Evolutionary conservation across 495 filamentous ascomycete genomes (phyloP).

Genomic region (Podospora comata): DNA sequence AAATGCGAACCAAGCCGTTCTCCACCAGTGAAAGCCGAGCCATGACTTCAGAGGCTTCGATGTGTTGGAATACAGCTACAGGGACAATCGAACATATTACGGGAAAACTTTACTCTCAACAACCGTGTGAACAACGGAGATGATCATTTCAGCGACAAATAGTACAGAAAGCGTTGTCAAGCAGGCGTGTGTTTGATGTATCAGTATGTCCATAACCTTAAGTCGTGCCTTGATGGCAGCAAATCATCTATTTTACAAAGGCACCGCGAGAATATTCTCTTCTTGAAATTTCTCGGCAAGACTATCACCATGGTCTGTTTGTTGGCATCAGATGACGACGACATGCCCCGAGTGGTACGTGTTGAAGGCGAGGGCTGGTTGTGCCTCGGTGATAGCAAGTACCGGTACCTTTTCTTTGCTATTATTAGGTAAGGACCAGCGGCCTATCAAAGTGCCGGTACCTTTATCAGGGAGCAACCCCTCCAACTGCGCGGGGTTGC

Average conservation of each 20-base stretch:
- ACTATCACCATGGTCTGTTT: not conserved
- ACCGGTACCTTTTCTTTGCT: not conserved
- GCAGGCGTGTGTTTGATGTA: not conserved
- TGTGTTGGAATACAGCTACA: not conserved
- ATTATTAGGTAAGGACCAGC: not conserved
- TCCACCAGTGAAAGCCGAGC: not conserved
- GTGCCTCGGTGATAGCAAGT: conserved; percentile 2
- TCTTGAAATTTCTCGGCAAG: not conserved
- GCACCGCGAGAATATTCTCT: not conserved
- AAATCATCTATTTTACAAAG: too few species aligned
- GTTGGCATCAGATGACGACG: conserved; percentile 9
- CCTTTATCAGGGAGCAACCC: not conserved
- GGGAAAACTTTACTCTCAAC: not conserved
- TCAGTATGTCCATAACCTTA: not conserved
- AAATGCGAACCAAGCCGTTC: not conserved
- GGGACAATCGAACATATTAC: not conserved
- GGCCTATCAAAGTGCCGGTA: not conserved
- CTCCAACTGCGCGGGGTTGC: conserved; percentile 12
- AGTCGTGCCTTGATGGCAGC: not conserved
- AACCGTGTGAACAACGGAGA: not conserved
- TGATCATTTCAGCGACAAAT: not conserved
- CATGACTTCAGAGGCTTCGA: not conserved
- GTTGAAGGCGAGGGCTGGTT: conserved; percentile 7
- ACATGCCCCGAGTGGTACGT: conserved; percentile 4
- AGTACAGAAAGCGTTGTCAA: not conserved